Conservation (phyloP, 2,329 filamentous ascomycete genomes). For the Clonostachys solani region DNA sequence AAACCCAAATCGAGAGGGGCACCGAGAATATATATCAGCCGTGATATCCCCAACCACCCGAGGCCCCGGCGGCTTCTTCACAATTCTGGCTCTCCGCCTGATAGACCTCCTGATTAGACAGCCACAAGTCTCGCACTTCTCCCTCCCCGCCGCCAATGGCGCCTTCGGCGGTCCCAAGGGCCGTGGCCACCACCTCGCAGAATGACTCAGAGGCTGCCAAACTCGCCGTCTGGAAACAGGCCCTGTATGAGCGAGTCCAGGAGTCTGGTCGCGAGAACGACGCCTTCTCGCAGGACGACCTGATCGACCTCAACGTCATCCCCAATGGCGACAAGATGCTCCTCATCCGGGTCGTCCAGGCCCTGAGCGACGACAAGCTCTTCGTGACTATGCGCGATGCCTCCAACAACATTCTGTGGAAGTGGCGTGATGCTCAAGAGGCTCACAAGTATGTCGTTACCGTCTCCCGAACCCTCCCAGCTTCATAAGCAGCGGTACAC, state of each 20-base stretch:
- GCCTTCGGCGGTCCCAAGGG: slow-evolving; percentile 5
- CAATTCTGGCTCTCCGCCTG: too few relatives aligned
- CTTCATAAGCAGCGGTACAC: too few relatives aligned
- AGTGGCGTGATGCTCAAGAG: slow-evolving; percentile 53
- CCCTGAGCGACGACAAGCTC: slow-evolving; percentile 55
- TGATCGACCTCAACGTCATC: slow-evolving; percentile 52
- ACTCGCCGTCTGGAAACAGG: slow-evolving; percentile 47
- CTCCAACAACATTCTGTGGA: slow-evolving; percentile 43
- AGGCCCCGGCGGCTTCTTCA: too few relatives aligned
- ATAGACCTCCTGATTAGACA: too few relatives aligned
- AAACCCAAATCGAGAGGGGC: too few relatives aligned
- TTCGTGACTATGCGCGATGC: slow-evolving; percentile 41
- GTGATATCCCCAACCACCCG: too few relatives aligned
- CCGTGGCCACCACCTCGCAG: slow-evolving; percentile 13
- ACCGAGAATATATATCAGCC: too few relatives aligned
- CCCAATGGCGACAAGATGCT: slow-evolving; percentile 50
- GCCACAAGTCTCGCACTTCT: neutral
- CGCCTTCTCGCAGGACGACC: slow-evolving; percentile 54
- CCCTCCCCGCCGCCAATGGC: slow-evolving; percentile 1
- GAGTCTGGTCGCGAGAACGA: slow-evolving; percentile 41
- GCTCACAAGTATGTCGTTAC: slow-evolving; percentile 50
- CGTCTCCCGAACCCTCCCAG: too few relatives aligned
- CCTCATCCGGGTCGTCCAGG: slow-evolving; percentile 52
- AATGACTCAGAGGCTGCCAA: slow-evolving; percentile 31
- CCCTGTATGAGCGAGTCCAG: slow-evolving; percentile 51